These are phyloP conservation scores for Penicillium carneum DNA, from an alignment of 2,329 filamentous ascomycete genomes.

Conservation along the genomic window DNA sequence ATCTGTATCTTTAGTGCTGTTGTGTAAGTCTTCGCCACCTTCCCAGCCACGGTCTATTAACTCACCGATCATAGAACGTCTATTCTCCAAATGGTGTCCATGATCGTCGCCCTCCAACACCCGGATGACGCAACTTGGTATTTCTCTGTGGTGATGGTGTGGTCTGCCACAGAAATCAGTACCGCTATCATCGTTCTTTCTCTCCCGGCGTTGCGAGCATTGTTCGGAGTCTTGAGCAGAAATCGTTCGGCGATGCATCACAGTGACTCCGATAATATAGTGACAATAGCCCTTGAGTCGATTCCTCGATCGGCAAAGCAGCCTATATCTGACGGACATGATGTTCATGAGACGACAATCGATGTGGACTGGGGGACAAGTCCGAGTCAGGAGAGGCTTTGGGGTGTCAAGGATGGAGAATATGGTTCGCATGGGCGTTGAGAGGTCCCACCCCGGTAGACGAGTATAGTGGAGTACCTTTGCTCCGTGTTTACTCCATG, in stretches of 20 bases:
- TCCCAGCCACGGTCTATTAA: neutral
- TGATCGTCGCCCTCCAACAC: neutral
- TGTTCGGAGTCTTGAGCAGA: neutral
- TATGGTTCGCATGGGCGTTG: neutral
- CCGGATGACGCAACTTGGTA: neutral
- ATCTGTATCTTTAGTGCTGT: neutral
- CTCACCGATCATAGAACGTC: neutral
- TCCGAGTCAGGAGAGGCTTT: neutral
- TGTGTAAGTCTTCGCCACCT: neutral
- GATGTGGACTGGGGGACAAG: neutral
- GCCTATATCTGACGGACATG: neutral
- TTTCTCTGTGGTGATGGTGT: neutral
- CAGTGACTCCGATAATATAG: neutral
- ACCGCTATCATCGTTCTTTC: neutral
- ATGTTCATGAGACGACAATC: neutral
- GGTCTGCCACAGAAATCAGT: neutral
- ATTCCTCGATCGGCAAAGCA: neutral
- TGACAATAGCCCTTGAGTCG: neutral
- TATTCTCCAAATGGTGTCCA: neutral
- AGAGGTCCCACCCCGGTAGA: neutral
- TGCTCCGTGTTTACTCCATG: neutral
- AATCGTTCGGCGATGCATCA: neutral
- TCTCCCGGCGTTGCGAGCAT: neutral
- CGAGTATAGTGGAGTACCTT: too few relatives aligned
- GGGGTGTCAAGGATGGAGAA: neutral